Evolutionary conservation across 768 basidiomycete species (phyloP).

Genomic region (Suillus clintonianus): DNA sequence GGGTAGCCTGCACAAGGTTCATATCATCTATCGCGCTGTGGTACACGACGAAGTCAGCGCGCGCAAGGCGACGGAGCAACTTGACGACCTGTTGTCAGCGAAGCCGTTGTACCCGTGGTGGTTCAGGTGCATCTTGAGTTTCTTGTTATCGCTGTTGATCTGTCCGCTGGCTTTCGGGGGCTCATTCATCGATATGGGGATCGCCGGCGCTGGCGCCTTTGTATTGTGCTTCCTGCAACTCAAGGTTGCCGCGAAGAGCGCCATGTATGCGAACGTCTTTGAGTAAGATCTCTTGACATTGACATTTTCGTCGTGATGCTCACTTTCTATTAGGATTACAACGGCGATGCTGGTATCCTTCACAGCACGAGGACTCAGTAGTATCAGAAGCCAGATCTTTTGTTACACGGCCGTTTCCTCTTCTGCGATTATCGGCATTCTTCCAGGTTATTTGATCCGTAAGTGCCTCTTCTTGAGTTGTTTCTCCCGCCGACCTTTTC

Average conservation of each 20-base stretch:
- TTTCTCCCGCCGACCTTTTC: conserved; percentile 10
- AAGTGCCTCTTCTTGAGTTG: conserved; percentile 25
- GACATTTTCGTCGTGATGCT: conserved; percentile 4
- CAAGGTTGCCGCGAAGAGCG: conserved; percentile 70
- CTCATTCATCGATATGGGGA: conserved; percentile 82
- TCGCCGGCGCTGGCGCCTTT: conserved; percentile 71
- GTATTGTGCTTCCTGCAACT: conserved; percentile 72
- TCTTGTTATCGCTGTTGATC: conserved; percentile 73
- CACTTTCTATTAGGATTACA: conserved; percentile 59
- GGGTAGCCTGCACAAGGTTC: conserved; percentile 82
- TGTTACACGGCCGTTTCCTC: conserved; percentile 93
- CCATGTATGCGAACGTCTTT: conserved; percentile 87
- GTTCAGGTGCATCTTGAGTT: conserved; percentile 68
- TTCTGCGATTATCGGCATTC: conserved; percentile 81
- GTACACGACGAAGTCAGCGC: conserved; percentile 93
- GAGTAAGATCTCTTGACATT: conserved; percentile 52
- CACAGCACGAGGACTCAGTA: conserved; percentile 77
- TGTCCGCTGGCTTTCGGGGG: conserved; percentile 86
- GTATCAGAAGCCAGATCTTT: conserved; percentile 75
- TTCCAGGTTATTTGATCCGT: conserved; percentile 88
- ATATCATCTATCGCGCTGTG: conserved; percentile 81
- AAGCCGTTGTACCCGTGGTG: conserved; percentile 64
- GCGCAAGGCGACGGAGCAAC: conserved; percentile 63
- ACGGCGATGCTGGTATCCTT: conserved; percentile 83
- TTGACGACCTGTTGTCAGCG: conserved; percentile 63